Evolutionary conservation across 257 asterid genomes (phyloP).

Genomic region (Catharanthus roseus): DNA sequence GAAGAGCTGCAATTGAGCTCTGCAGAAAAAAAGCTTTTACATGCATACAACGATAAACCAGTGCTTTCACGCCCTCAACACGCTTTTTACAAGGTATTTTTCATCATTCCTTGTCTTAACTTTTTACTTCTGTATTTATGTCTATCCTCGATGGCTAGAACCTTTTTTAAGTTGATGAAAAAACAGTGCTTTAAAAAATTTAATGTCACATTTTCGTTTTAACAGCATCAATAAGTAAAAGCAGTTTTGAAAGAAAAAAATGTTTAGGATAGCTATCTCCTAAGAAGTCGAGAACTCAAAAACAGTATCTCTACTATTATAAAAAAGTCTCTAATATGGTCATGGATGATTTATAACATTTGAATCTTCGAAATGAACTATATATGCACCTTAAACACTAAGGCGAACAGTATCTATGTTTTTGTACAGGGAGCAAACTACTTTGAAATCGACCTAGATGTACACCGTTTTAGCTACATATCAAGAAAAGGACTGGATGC

Average conservation of each 20-base stretch:
- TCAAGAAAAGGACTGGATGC: slow-evolving; percentile 80
- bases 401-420: slow-evolving; percentile 1
- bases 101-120: background rate
- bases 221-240: no score
- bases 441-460: slow-evolving; percentile 89
- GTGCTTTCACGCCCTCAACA: slow-evolving; percentile 97
- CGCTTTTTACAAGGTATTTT: slow-evolving; percentile 54
- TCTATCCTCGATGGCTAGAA: no score
- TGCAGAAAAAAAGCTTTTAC: slow-evolving; percentile 75
- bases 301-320: no score
- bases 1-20: slow-evolving; percentile 72
- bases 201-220: no score
- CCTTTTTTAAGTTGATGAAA: no score
- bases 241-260: no score
- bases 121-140: background rate
- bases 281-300: no score
- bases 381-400: background rate
- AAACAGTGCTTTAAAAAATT: no score
- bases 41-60: slow-evolving; percentile 80
- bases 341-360: no score
- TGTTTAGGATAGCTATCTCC: no score
- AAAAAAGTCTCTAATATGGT: no score
- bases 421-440: slow-evolving; percentile 63
- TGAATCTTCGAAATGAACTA: background rate
- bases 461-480: slow-evolving; percentile 87